Evolutionary conservation across 2,329 filamentous ascomycete genomes (phyloP), one percentile per base, ranked within the genome.

Genomic region (Furcasterigmium sp.): DNA sequence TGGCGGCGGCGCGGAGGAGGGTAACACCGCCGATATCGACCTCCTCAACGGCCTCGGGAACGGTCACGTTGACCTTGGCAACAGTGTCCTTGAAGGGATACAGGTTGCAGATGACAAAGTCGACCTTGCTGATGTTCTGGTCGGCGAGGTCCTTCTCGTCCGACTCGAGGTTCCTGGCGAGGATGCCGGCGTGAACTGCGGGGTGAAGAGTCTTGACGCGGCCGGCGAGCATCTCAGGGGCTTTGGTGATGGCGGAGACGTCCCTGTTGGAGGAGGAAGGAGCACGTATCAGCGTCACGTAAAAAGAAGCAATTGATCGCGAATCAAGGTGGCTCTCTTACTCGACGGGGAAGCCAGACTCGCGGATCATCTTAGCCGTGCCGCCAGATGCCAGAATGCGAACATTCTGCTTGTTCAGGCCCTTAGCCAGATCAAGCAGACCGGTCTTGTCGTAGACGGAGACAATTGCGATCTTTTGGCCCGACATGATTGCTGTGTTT

Each of bases 31-130:
- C 93, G 62, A 98, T 96, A 69, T 98, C 93, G 58, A 98, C 95
- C 73, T 98, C 93, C 72, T 98, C 93, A 30, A 98, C 91, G 41
- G 93, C 93, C 71, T 98, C 91, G 41, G 88, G 82, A 50, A 98
- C 87, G 48, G 91, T 97, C 58, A 98, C 93, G 60, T 95, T 95
- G 73, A 94, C 83, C 77, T 96, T 95, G 57, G 90, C 86, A 56
- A 98, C 84, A 25, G 93, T 98, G 64, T 97, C 91, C 75, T 96
- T 96, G 82, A 98, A 98, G 11, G 93, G 93, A 69, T 98, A 97
- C 44, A 98, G 79, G 72, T 98, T 98, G 84, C 93, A 97, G 63
- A 98, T 85, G 56, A 95, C 89, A 57, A 85, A 95, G 77, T 95
- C 89, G 47, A 95, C 89, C 72, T 95, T 95, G 72, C 87, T 79